Base-by-base conservation (phyloP, 495 filamentous ascomycete genomes). In the Aspergillus heteromorphus region DNA sequence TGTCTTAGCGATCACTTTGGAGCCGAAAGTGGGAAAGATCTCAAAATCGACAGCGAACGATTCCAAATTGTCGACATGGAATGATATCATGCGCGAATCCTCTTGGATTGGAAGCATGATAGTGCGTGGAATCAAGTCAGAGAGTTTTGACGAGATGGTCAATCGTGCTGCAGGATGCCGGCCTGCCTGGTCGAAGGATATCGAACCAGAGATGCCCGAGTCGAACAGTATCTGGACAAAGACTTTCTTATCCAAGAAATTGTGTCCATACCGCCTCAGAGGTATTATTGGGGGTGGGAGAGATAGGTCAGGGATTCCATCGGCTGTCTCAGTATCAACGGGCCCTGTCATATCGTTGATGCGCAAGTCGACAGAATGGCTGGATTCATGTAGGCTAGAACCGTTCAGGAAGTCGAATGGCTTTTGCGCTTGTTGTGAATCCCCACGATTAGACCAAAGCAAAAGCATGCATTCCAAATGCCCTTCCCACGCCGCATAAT, bases 401-500 rank as follows among this genome's bases (percentile, higher is more conserved):
- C 71, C 72, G 48, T 73, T 71, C 40, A 73, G 51, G 25, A 69
- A 54, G 41, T 70, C 68, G 23, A 74, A 53, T 6, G 74, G 70
- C 40, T 67, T 62, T 45, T 65, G 63, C 11, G 64, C 18, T 1
- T 67, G 40, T 4, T 45, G 55, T 9, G 51, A 42, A 11, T 65
- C 54, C 14, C 61, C 61, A 7, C 67, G 43, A 74, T 71, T 66
- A n/a, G 73, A 84, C 61, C 87, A 85, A 17, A 98, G 83, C 13
- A 95, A 80, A 50, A 86, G 81, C 88, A 98, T 97, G 68, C 92
- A 97, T 64, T 92, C 87, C 48, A 96, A 71, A 66, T 97, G 88
- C 0, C 95, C 95, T 75, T 98, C 93, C 95, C 95, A 98, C 0
- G 92, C 91, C 17, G 93, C 95, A 72, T 98, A 97, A 68, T 98